Evolutionary conservation across 1,284 basidiomycete genomes (phyloP), one percentile per base, ranked within the genome.

Genomic region (Cystobasidiaceae sp.): DNA sequence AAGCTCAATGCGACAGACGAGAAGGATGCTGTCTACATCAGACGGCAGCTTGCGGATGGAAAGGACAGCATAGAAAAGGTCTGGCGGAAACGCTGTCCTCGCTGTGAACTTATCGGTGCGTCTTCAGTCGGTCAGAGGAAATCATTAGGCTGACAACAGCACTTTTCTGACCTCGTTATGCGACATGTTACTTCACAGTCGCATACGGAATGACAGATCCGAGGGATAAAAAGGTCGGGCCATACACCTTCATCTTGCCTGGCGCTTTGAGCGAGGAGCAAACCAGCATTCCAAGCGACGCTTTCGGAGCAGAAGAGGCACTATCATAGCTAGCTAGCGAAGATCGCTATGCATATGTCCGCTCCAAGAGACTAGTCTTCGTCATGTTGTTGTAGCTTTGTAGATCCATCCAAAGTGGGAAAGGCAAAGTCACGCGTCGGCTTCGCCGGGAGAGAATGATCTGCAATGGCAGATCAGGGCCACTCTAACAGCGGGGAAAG

Each of bases 141-240:
- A n/a, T n/a, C n/a, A n/a, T n/a, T n/a, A n/a, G n/a, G 48, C 11
- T 27, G 21, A 11, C 7, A 19, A 19, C 9, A 19, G 3, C 27
- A n/a, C 17, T 11, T 23, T 21, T 21, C 27, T 32, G 11, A 30
- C 15, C 43, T 33, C 5, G 25, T 34, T 6, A 13, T 6, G 27
- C 33, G 39, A 54, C 23, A 25, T 9, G n/a, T 9, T 8, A 28
- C 28, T 3, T 4, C 44, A 32, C 19, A 64, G 61, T 64, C 19
- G 61, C 61, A 2, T 64, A 64, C 51, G 61, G 56, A 30, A 55
- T 45, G 7, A 32, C 51, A 21, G 61, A 64, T 49, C 61, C 61
- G 2, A 51, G 61, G 39, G 61, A 64, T 25, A 64, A 64, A 52
- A 55, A 56, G 25, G 8, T 30, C n/a, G 61, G 51, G n/a, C 30